These are phyloP conservation scores for Ceratobasidium sp. DNA, from an alignment of 1,284 basidiomycete species.

Conservation along the genomic window DNA sequence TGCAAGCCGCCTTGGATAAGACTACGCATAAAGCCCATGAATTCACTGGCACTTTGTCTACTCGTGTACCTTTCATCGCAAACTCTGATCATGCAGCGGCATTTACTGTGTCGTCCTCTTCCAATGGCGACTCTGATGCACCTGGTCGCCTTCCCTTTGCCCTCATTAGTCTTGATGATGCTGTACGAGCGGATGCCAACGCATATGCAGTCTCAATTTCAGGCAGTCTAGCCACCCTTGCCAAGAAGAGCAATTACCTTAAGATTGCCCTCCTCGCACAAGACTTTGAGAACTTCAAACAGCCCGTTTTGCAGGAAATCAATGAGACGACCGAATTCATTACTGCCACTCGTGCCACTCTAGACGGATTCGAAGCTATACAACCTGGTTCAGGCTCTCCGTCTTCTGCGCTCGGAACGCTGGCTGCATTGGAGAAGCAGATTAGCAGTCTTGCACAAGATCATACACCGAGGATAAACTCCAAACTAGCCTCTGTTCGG, in stretches of 20 bases:
- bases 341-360: not conserved
- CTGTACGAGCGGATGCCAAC: constrained; percentile 77
- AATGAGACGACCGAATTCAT: constrained; percentile 14
- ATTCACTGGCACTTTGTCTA: constrained; percentile 54
- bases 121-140: constrained; percentile 11
- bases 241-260: constrained; percentile 39
- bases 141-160: constrained; percentile 62
- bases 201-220: constrained; percentile 69
- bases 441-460: constrained; percentile 13
- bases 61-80: constrained; percentile 47
- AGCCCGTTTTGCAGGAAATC: constrained; percentile 25
- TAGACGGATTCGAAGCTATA: constrained; percentile 13
- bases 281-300: constrained; percentile 23
- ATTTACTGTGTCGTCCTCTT: constrained; percentile 19
- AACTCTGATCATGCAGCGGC: constrained; percentile 30
- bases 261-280: constrained; percentile 25
- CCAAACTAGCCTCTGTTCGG: constrained; percentile 25
- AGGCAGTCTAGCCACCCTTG: constrained; percentile 60
- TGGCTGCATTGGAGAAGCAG: constrained; percentile 16
- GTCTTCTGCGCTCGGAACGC: not conserved
- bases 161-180: constrained; percentile 67
- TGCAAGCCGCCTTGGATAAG: constrained; percentile 9
- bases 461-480: constrained; percentile 13
- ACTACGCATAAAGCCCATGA: constrained; percentile 7
- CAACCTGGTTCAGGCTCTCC: not conserved